Conservation (phyloP, 495 filamentous ascomycete genomes). For the Xylaria palmicola region DNA sequence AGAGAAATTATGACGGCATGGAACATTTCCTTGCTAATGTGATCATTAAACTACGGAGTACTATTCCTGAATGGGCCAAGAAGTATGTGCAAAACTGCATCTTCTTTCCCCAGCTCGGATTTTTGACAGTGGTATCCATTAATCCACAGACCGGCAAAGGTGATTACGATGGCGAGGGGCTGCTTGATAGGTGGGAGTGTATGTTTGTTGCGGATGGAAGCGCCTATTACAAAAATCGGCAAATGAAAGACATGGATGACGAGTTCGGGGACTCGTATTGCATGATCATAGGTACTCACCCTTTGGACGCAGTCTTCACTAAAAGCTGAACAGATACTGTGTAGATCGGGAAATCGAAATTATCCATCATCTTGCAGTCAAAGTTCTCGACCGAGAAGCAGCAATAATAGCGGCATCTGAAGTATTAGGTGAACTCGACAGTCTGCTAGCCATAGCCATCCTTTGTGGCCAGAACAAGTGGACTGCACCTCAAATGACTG, state of each 20-base stretch:
- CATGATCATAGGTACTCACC: constrained; percentile 70
- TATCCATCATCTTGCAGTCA: constrained; percentile 71
- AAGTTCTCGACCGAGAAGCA: constrained; percentile 68
- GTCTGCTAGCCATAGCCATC: constrained; percentile 76
- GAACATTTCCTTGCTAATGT: constrained; percentile 67
- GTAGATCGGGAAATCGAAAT: constrained; percentile 90
- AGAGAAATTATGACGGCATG: constrained; percentile 73
- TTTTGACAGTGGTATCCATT: constrained; percentile 73
- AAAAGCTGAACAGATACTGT: constrained; percentile 26
- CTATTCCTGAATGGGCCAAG: constrained; percentile 58
- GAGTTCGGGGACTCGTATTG: constrained; percentile 83
- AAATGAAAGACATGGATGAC: constrained; percentile 81
- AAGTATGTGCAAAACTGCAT: constrained; percentile 64
- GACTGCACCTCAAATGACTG: constrained; percentile 65
- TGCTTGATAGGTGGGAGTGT: constrained; percentile 66
- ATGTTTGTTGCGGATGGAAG: constrained; percentile 71
- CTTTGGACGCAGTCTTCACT: not conserved
- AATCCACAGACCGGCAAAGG: constrained; percentile 60
- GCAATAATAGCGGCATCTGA: constrained; percentile 67
- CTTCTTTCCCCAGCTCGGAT: constrained; percentile 89
- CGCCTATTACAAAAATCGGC: constrained; percentile 83
- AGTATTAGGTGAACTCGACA: constrained; percentile 85
- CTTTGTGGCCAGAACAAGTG: constrained; percentile 76
- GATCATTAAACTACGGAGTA: constrained; percentile 58
- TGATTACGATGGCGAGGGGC: constrained; percentile 62